phyloP scores from a whole-genome alignment of 768 basidiomycete species.

The Boletus sensibilis region DNA sequence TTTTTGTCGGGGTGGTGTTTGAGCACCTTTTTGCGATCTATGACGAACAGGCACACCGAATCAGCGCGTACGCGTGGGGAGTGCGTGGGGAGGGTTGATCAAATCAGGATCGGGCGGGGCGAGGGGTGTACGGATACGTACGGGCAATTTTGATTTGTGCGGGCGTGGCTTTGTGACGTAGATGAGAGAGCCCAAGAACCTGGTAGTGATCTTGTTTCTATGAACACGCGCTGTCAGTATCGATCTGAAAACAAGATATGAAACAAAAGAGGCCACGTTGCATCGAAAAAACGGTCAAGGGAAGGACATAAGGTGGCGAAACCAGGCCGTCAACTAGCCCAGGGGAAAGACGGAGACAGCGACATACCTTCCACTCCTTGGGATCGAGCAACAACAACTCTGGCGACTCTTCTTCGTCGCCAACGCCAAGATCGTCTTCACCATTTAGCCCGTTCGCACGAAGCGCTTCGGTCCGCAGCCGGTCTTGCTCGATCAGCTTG shows the following conservation, averaged over 20 bases:
- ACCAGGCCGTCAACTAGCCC: background rate
- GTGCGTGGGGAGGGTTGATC: background rate
- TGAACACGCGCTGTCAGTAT: conserved; percentile 7
- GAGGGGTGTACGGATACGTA: conserved; percentile 43
- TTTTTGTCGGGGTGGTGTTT: conserved; percentile 99
- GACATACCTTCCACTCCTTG: conserved; percentile 93
- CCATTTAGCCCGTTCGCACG: conserved; percentile 46
- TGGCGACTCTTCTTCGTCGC: conserved; percentile 80
- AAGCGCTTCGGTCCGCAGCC: conserved; percentile 48
- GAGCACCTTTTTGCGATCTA: conserved; percentile 98
- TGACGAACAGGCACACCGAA: background rate
- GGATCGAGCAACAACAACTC: conserved; percentile 79
- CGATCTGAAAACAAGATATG: background rate
- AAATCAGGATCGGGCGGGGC: conserved; percentile 14
- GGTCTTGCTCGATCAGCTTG: conserved; percentile 55
- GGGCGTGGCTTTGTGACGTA: conserved; percentile 81
- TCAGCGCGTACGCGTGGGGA: background rate
- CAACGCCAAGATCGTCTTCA: conserved; percentile 89
- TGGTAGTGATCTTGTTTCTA: conserved; percentile 99
- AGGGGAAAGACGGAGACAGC: background rate
- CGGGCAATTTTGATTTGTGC: conserved; percentile 97
- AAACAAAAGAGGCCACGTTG: background rate
- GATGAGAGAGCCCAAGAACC: conserved; percentile 89
- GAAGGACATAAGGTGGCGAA: background rate
- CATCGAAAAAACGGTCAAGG: background rate